phyloP scores from a whole-genome alignment of 2,329 filamentous ascomycete genomes.

The Alternaria consortialis region DNA sequence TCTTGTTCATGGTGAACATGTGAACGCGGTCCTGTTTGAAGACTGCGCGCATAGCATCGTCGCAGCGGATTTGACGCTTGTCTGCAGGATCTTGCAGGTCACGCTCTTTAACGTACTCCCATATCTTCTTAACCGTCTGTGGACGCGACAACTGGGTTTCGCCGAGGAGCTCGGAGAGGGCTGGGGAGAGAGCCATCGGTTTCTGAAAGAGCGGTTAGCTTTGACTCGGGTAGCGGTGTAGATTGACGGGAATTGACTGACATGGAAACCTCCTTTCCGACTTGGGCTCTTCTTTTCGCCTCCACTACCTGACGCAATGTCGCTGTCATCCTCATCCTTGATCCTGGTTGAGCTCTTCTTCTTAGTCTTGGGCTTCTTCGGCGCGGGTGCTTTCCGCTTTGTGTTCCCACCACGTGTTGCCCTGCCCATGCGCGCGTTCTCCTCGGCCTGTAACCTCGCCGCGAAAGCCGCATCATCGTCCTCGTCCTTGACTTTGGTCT shows the following conservation, averaged over 20 bases:
- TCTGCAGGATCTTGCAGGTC: constrained; percentile 90
- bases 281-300: constrained; percentile 71
- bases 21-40: constrained; percentile 92
- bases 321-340: constrained; percentile 81
- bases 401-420: constrained; percentile 77
- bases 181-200: constrained; percentile 76
- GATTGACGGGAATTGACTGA: constrained; percentile 51
- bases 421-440: constrained; percentile 73
- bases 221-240: constrained; percentile 21
- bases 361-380: constrained; percentile 71
- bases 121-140: constrained; percentile 95
- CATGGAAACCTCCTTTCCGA: constrained; percentile 89
- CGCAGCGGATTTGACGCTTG: constrained; percentile 91
- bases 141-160: constrained; percentile 87
- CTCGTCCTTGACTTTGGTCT: constrained; percentile 72
- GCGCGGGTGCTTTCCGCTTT: constrained; percentile 62
- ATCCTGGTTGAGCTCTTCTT: constrained; percentile 78
- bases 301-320: constrained; percentile 69
- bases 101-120: constrained; percentile 91
- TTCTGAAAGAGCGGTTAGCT: constrained; percentile 61
- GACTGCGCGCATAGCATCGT: constrained; percentile 88
- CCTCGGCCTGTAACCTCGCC: constrained; percentile 88
- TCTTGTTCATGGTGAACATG: constrained; percentile 99
- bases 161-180: constrained; percentile 74
- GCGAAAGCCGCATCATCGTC: constrained; percentile 88